Evolutionary conservation across 257 asterid genomes (phyloP).

Genomic region (Leptodermis oblonga): DNA sequence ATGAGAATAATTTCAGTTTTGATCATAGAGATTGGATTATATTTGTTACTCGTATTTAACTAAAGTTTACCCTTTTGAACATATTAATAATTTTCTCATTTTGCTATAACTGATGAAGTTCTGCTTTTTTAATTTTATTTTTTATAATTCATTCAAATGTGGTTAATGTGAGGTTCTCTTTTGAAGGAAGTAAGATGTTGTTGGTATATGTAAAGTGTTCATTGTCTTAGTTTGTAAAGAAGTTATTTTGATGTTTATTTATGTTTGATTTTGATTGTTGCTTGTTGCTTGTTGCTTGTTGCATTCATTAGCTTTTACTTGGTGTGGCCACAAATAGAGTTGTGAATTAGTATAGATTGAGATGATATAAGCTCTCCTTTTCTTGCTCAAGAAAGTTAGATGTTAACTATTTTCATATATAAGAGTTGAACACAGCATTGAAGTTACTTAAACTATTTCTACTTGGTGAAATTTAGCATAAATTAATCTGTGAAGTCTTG

Average conservation of each 20-base stretch:
- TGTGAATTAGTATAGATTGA: not conserved
- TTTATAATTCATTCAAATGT: too few species aligned
- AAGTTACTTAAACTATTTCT: not conserved
- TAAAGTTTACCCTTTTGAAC: too few species aligned
- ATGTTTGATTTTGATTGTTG: not conserved
- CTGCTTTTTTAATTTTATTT: not conserved
- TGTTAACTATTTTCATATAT: not conserved
- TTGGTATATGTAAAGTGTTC: not conserved
- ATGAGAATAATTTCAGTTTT: not conserved
- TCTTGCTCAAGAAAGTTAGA: not conserved
- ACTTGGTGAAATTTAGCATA: not conserved
- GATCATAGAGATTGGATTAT: slow-evolving; percentile 3
- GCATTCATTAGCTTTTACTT: not conserved
- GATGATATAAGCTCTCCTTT: not conserved
- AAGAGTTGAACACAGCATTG: not conserved
- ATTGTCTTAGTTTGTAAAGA: not conserved
- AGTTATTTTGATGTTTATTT: not conserved
- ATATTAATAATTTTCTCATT: not conserved
- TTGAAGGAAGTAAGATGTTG: not conserved
- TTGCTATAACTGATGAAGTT: not conserved
- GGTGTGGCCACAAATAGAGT: not conserved
- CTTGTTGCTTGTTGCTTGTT: not conserved
- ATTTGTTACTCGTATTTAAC: not conserved
- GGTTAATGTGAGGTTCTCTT: not conserved
- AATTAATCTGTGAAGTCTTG: too few species aligned